Conservation (phyloP, 139 green algal species). For the Pseudopediastrum boryanum region DNA sequence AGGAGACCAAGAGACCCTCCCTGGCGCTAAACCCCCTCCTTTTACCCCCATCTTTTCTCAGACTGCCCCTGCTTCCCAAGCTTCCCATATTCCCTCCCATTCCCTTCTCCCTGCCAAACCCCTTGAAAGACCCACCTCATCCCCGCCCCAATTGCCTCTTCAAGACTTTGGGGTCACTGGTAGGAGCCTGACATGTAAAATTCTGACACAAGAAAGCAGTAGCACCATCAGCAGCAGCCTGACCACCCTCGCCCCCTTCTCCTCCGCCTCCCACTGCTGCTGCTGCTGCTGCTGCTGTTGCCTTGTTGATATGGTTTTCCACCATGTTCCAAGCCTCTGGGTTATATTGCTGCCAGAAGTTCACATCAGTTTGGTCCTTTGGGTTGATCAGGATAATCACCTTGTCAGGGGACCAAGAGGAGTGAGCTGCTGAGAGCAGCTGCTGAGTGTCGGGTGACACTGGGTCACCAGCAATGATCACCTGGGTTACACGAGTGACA, state of each 20-base stretch:
- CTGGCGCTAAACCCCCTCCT: too few relatives aligned
- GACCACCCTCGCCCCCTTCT: not conserved
- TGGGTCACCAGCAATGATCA: slow-evolving; percentile 60
- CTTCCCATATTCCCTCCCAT: too few relatives aligned
- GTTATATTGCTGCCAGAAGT: slow-evolving; percentile 76
- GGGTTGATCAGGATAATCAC: slow-evolving; percentile 57
- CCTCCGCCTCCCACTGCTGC: not conserved
- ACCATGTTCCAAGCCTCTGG: slow-evolving; percentile 69
- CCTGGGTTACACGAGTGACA: slow-evolving; percentile 44
- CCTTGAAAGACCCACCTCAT: too few relatives aligned
- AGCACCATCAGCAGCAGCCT: slow-evolving; percentile 10
- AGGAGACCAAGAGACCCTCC: too few relatives aligned
- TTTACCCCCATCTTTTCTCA: too few relatives aligned
- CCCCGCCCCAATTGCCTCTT: too few relatives aligned
- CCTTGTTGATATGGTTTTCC: slow-evolving; percentile 34
- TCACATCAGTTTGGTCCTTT: slow-evolving; percentile 21
- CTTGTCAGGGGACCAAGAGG: slow-evolving; percentile 57
- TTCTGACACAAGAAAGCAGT: slow-evolving; percentile 69
- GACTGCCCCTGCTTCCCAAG: too few relatives aligned
- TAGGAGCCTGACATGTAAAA: slow-evolving; percentile 78
- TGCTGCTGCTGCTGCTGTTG: not conserved
- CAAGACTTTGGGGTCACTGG: slow-evolving; percentile 53
- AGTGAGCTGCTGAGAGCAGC: slow-evolving; percentile 70
- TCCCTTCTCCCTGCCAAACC: too few relatives aligned
- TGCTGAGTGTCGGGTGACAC: slow-evolving; percentile 44